phyloP scores from a whole-genome alignment of 2,329 filamentous ascomycete genomes.

The Colletotrichum tropicicola region DNA sequence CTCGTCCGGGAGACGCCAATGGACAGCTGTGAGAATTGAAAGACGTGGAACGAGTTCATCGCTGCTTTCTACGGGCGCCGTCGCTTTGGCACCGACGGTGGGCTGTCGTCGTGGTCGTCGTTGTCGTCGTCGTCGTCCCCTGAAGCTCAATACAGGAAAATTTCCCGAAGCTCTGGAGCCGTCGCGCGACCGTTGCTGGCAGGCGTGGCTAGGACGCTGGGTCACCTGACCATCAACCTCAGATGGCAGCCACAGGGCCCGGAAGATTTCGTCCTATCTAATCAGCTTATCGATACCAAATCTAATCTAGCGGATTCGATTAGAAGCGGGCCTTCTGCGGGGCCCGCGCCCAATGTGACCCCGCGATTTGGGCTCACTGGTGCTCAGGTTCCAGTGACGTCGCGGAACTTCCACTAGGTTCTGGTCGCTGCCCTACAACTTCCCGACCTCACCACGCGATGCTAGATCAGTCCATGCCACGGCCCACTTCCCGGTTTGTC shows the following conservation, averaged over 20 bases:
- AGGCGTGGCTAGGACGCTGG: conserved; percentile 6
- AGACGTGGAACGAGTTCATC: conserved; percentile 47
- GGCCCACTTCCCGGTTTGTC: conserved; percentile 29
- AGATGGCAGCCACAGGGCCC: too few species aligned
- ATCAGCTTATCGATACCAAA: background rate
- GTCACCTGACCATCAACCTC: conserved; percentile 26
- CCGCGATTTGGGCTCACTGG: conserved; percentile 24
- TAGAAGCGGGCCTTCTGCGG: background rate
- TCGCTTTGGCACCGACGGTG: background rate
- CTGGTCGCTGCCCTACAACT: conserved; percentile 36
- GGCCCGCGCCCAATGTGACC: conserved; percentile 5
- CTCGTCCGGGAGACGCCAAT: conserved; percentile 49
- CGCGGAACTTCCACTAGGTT: conserved; percentile 34
- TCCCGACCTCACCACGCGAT: conserved; percentile 19
- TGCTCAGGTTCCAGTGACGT: conserved; percentile 35
- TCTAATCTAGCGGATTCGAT: conserved; percentile 3
- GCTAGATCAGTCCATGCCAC: conserved; percentile 24
- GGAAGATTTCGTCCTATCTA: background rate
- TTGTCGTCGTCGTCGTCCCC: conserved; percentile 16
- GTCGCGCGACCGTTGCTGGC: conserved; percentile 3
- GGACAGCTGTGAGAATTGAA: conserved; percentile 52
- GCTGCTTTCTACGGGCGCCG: conserved; percentile 32
- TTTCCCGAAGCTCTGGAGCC: conserved; percentile 29
- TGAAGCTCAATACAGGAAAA: conserved; percentile 17
- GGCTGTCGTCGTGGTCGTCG: background rate